These are phyloP conservation scores for Chaetomium sp. DNA, from an alignment of 2,329 filamentous ascomycete genomes.

Conservation along the genomic window DNA sequence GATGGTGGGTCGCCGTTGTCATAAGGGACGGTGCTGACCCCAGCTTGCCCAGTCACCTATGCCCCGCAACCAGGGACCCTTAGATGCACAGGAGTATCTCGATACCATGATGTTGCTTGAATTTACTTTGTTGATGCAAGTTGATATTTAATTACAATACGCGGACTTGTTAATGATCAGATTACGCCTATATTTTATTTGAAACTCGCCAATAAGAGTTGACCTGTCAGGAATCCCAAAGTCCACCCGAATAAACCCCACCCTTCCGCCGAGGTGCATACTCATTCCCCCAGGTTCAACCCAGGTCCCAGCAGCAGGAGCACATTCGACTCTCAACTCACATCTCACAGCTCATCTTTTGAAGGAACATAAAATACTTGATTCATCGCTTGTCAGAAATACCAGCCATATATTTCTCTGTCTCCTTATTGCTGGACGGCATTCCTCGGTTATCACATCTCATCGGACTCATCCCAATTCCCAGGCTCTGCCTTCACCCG, in stretches of 20 bases:
- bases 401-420: too few species aligned
- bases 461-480: neutral
- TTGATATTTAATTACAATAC: neutral
- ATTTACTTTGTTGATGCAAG: neutral
- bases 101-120: too few species aligned
- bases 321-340: neutral
- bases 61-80: neutral
- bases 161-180: neutral
- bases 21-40: too few species aligned
- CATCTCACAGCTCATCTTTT: neutral
- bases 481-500: too few species aligned
- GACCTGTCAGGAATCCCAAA: too few species aligned
- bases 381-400: too few species aligned
- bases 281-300: neutral
- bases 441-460: too few species aligned
- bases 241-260: neutral
- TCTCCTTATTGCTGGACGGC: too few species aligned
- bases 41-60: neutral
- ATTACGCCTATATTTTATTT: neutral
- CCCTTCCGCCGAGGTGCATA: slow-evolving; percentile 8
- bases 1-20: neutral
- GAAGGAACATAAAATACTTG: neutral
- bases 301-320: neutral
- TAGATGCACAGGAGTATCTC: neutral
- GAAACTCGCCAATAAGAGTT: neutral